Evolutionary conservation across 768 basidiomycete species (phyloP), one percentile per base, ranked within the genome.

Genomic region (Suillus brevipes): DNA sequence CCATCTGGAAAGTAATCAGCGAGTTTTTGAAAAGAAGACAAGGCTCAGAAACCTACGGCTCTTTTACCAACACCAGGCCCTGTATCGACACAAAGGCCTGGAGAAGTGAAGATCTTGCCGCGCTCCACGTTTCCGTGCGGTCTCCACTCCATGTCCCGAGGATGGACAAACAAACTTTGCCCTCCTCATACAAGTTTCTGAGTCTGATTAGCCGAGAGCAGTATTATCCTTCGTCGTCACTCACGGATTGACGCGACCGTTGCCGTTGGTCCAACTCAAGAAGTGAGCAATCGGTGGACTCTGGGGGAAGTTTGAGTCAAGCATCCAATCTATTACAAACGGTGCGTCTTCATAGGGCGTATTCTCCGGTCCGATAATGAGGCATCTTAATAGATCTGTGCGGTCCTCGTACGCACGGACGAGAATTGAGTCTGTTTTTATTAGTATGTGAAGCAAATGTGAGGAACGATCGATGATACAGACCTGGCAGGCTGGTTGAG

Each of bases 311-410:
- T 90, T 89, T 62, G 87, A 92, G 71, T 92, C 92, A 13, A 94
- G 80, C 83, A 89, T 87, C 92, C 92, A 94, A 77, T 98, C 95
- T 64, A 97, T 97, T 31, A 97, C 89, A 77, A 97, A 96, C 0
- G 95, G 96, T 23, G 94, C 93, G 75, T 96, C 91, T 75, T 93
- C 87, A 69, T 97, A 97, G n/a, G 95, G 95, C 10, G 96, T 97
- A 68, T 95, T 95, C 70, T 91, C 87, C 64, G 95, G 94, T 4
- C 95, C 95, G 67, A 98, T 88, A 65, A 98, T 98, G 58, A 98
- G 82, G 72, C 85, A 91, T 38, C 95, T 87, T 66, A 97, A 77
- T 43, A 98, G 83, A 79, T 98, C 95, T 52, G 87, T 82, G 34
- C 95, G 87, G 74, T 97, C 91, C 75, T 97, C 95, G 73, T 92